A percentile compares a stretch with the other conserved stretches of the same genome.
Evolutionary conservation across 768 basidiomycete species (phyloP).

Genomic region (Tylopilus sp.): DNA sequence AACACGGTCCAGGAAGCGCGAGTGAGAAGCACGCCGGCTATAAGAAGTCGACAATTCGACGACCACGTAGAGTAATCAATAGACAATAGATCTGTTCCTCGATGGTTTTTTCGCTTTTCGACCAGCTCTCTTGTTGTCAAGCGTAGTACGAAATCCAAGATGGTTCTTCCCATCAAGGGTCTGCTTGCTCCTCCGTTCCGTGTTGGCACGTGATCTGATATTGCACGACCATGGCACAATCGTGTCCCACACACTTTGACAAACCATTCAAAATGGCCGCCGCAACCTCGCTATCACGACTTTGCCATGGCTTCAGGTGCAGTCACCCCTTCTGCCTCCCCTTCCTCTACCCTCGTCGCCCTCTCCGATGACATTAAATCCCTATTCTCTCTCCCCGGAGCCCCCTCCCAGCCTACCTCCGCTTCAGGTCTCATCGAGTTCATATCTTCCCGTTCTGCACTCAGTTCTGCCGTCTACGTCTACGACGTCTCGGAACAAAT

Average conservation of each 20-base stretch:
- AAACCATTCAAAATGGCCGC: slow-evolving; percentile 1
- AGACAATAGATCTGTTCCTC: neutral
- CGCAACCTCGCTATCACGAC: no score
- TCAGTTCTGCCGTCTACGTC: slow-evolving; percentile 69
- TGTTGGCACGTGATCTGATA: slow-evolving; percentile 29
- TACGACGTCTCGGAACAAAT: slow-evolving; percentile 82
- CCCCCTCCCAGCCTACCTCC: slow-evolving; percentile 22
- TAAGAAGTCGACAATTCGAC: neutral
- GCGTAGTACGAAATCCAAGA: no score
- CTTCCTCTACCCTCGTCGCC: slow-evolving; percentile 35
- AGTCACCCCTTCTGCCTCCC: slow-evolving; percentile 3
- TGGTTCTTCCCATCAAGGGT: no score
- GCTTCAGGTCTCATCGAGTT: slow-evolving; percentile 69
- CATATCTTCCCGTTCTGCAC: slow-evolving; percentile 51
- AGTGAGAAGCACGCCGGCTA: no score
- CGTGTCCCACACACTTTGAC: slow-evolving; percentile 19
- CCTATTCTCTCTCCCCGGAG: slow-evolving; percentile 1
- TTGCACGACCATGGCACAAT: slow-evolving; percentile 31
- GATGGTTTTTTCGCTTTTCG: neutral
- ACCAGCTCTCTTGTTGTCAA: no score
- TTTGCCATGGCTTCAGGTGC: slow-evolving; percentile 3
- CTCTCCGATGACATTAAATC: slow-evolving; percentile 31
- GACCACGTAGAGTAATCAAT: neutral
- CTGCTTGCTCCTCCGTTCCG: no score
- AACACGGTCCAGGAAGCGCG: slow-evolving; percentile 51